Conservation (phyloP, 2,329 filamentous ascomycete genomes). For the Colletotrichum magnum region DNA sequence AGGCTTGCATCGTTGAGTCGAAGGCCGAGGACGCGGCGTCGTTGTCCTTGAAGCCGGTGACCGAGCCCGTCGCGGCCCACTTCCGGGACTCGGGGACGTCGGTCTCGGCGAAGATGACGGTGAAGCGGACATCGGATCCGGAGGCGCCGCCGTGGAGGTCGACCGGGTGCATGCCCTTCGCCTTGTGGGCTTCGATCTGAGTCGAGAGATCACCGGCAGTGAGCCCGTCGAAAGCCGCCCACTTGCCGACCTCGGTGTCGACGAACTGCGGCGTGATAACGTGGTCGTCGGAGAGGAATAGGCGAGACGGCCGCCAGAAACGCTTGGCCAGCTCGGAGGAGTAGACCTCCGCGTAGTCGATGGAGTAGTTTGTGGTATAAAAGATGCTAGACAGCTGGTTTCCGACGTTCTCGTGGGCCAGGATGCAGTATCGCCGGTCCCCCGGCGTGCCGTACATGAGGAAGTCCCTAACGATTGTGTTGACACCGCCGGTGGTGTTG, state of each 20-base stretch:
- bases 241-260: slow-evolving; percentile 36
- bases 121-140: slow-evolving; percentile 24
- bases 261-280: slow-evolving; percentile 37
- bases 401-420: slow-evolving; percentile 33
- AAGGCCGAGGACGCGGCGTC: background rate
- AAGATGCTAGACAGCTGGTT: slow-evolving; percentile 36
- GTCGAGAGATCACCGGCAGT: slow-evolving; percentile 15
- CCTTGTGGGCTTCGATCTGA: slow-evolving; percentile 30
- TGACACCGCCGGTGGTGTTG: slow-evolving; percentile 5
- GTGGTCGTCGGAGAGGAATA: slow-evolving; percentile 36
- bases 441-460: slow-evolving; percentile 35
- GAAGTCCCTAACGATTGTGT: slow-evolving; percentile 24
- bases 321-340: slow-evolving; percentile 31
- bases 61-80: slow-evolving; percentile 32
- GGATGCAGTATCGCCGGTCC: slow-evolving; percentile 36
- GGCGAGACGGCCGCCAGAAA: slow-evolving; percentile 39
- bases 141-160: slow-evolving; percentile 37
- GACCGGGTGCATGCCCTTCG: slow-evolving; percentile 34
- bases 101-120: slow-evolving; percentile 40
- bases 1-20: slow-evolving; percentile 25
- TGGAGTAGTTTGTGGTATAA: slow-evolving; percentile 7
- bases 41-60: slow-evolving; percentile 32
- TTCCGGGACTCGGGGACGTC: slow-evolving; percentile 16
- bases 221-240: slow-evolving; percentile 30
- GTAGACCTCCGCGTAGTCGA: slow-evolving; percentile 25